These are phyloP conservation scores for Coriaria nepalensis DNA, from an alignment of 306 rosid species.

Conservation along the genomic window DNA sequence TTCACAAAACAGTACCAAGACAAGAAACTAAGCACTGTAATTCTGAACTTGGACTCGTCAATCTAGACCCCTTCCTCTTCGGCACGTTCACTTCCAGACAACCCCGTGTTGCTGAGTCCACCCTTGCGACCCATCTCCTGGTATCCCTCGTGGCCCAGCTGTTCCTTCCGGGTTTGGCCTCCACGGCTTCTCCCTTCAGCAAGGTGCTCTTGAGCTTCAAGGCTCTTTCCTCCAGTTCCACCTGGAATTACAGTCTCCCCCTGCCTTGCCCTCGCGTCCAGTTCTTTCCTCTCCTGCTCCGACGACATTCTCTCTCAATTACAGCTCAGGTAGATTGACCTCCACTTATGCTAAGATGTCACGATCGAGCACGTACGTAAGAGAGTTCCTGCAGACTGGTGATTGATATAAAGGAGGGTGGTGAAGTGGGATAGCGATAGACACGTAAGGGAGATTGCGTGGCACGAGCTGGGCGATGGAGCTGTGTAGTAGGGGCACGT, in stretches of 20 bases:
- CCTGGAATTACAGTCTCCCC: slow-evolving; percentile 16
- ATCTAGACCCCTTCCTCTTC: background rate
- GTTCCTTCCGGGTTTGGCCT: background rate
- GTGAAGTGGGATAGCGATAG: too few species aligned
- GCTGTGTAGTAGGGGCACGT: too few species aligned
- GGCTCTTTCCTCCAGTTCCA: slow-evolving; percentile 27
- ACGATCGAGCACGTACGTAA: too few species aligned
- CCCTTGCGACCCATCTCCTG: background rate
- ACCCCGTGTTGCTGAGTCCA: background rate
- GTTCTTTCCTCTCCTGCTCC: background rate
- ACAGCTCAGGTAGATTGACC: too few species aligned
- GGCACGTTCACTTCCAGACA: background rate
- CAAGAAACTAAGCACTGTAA: too few species aligned
- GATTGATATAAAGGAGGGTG: too few species aligned
- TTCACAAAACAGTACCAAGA: too few species aligned
- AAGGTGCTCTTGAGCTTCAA: slow-evolving; percentile 26
- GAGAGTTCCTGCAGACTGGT: too few species aligned
- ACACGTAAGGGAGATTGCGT: too few species aligned
- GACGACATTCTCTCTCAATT: background rate
- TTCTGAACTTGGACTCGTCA: background rate
- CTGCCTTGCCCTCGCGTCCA: background rate
- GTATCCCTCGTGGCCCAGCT: background rate
- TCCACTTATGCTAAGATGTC: too few species aligned
- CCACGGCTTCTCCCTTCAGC: slow-evolving; percentile 18
- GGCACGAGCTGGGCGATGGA: too few species aligned